A percentile compares a stretch with the other conserved stretches of the same genome.
Conservation (phyloP, 2,329 filamentous ascomycete species). For the Trichoderma lentiforme region DNA sequence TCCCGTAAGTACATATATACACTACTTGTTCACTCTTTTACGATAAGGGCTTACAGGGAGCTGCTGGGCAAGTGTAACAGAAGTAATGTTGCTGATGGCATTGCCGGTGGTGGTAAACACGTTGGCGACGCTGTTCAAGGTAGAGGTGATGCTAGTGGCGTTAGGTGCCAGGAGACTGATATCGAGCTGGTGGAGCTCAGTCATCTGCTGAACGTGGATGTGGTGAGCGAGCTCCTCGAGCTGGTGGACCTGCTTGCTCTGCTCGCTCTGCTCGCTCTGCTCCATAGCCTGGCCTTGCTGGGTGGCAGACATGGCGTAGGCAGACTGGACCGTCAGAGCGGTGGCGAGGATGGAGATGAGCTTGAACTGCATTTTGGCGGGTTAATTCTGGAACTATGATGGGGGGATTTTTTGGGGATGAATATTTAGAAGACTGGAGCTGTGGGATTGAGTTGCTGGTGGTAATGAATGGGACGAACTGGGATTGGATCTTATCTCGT, state of each 20-base stretch:
- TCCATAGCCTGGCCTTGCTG: neutral
- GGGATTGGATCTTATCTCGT: neutral
- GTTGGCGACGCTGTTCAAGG: conserved; percentile 19
- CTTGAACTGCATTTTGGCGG: conserved; percentile 23
- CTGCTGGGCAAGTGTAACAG: neutral
- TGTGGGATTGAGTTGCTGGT: neutral
- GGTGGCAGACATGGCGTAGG: conserved; percentile 16
- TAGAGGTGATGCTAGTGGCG: neutral
- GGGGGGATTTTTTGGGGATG: neutral
- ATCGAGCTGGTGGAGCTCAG: neutral
- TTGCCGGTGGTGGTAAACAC: conserved; percentile 18
- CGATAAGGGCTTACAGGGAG: neutral
- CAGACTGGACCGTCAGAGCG: conserved; percentile 19
- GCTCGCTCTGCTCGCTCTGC: conserved; percentile 1
- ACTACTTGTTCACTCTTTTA: too few species aligned
- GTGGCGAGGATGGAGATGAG: conserved; percentile 21
- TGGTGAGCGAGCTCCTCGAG: neutral
- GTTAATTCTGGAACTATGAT: neutral
- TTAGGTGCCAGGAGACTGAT: neutral
- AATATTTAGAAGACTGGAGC: neutral
- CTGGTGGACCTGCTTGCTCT: neutral
- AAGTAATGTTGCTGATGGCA: neutral
- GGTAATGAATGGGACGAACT: too few species aligned
- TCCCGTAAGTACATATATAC: neutral
- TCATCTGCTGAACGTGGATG: neutral